Evolutionary conservation across 768 basidiomycete genomes (phyloP).

Genomic region (Phaeotremella skinneri): DNA sequence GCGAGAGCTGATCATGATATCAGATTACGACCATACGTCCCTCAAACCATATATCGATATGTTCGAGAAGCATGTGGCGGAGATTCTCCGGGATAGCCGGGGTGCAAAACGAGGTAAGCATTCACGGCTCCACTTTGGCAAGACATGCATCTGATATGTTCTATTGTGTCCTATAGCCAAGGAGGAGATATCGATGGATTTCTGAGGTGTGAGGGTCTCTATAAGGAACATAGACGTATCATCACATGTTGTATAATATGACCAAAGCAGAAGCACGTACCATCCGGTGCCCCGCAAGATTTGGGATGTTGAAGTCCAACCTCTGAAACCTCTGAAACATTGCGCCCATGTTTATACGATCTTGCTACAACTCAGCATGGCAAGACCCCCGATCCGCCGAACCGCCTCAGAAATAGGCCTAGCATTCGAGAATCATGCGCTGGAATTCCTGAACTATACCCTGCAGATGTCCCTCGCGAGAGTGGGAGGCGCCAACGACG

Average conservation of each 20-base stretch:
- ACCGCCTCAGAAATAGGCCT: conserved; percentile 66
- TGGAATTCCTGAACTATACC: conserved; percentile 61
- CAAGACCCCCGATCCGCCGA: conserved; percentile 3
- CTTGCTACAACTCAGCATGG: neutral
- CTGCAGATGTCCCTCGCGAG: conserved; percentile 76
- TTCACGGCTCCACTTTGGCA: too few species aligned
- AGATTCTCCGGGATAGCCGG: conserved; percentile 49
- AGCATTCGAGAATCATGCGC: conserved; percentile 71
- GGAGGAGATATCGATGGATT: conserved; percentile 4
- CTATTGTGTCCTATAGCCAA: neutral
- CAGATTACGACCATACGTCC: conserved; percentile 83
- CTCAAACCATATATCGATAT: conserved; percentile 86
- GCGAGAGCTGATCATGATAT: neutral
- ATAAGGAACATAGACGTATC: too few species aligned
- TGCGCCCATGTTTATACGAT: too few species aligned
- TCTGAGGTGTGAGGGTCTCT: too few species aligned
- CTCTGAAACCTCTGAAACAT: too few species aligned
- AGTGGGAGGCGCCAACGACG: conserved; percentile 84
- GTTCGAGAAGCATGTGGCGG: conserved; percentile 69
- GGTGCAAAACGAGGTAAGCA: conserved; percentile 48
- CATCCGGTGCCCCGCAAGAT: neutral
- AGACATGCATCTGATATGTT: too few species aligned
- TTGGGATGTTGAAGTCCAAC: conserved; percentile 6
- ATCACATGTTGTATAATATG: too few species aligned
- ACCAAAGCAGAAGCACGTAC: too few species aligned